Base-by-base conservation (phyloP, 306 rosid species). In the Rubus parviflorus region DNA sequence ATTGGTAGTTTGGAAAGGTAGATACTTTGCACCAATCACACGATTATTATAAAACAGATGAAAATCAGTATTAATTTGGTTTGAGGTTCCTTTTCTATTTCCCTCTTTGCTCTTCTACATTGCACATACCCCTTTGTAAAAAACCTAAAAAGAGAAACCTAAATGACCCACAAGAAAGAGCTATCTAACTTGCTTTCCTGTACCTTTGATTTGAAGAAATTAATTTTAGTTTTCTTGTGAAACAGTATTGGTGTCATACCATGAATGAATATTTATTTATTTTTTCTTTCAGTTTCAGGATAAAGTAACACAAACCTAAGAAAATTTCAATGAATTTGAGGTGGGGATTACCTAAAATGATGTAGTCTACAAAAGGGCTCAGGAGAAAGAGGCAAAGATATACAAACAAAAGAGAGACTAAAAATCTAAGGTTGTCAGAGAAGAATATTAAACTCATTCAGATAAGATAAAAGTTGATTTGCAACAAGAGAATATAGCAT, bases 1-100 rank as follows among this genome's bases (percentile, higher is more conserved):
- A 8, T 75, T 90, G 89, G 97, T 86, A 78, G 97, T 86, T 93
- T 77, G 81, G 98, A 93, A 88, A 61, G 97, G 97, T 89, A 91
- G 98, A 86, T 89, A 82, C 41, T 81, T 81, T 71, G 88, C 83
- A 84, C 81, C 89, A 82, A 85, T 86, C 91, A 93, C 94, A 89
- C 85, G 89, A 83, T 82, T 85, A 77, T 72, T 35, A 47, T 75
- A 72, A 40, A 79, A 83, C 82, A 62, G 81, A 84, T 65, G 66
- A 78, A 80, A 40, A 80, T 68, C 19, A 54, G 75, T 78, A 83
- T 83, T 81, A 72, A 86, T 87, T 87, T 68, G 22, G 68, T 79
- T 81, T 78, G 75, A 51, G 79, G 80, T 74, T 83, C 68, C 81
- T 85, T 16, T 86, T 83, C 63, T 63, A 80, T 78, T 62, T 48